Conservation (phyloP, 495 filamentous ascomycete species). For the Talaromyces borbonicus region DNA sequence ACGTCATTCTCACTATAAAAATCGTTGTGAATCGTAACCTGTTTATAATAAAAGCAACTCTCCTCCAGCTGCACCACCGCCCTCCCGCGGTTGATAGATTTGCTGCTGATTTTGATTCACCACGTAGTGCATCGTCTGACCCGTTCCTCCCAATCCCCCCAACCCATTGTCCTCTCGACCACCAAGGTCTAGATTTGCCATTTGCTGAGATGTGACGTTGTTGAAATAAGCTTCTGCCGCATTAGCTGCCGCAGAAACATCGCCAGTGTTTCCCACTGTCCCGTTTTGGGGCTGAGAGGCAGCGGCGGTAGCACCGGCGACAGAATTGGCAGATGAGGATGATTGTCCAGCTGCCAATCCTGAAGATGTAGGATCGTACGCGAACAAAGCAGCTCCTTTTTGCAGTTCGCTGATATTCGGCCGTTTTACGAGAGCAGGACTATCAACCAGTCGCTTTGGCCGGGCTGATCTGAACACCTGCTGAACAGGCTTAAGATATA, state of each 20-base stretch:
- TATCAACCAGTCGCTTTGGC: conserved; percentile 63
- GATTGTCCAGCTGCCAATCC: conserved; percentile 13
- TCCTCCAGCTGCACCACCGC: conserved; percentile 37
- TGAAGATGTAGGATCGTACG: conserved; percentile 19
- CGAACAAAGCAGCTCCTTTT: conserved; percentile 18
- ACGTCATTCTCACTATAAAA: not conserved
- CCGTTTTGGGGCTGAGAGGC: not conserved
- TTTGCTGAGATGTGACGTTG: conserved; percentile 57
- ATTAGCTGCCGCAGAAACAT: conserved; percentile 59
- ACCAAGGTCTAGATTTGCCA: conserved; percentile 56
- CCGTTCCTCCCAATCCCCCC: conserved; percentile 25
- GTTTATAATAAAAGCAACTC: conserved; percentile 37
- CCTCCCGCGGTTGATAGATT: conserved; percentile 41
- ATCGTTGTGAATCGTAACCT: conserved; percentile 1
- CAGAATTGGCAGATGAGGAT: conserved; percentile 14
- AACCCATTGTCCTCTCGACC: conserved; percentile 32
- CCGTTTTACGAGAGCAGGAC: conserved; percentile 73
- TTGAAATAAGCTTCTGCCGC: conserved; percentile 85
- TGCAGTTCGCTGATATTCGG: conserved; percentile 36
- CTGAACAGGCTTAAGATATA: conserved; percentile 95
- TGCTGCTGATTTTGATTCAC: conserved; percentile 46
- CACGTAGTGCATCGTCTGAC: conserved; percentile 37
- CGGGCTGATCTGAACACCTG: conserved; percentile 93
- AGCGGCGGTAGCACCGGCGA: conserved; percentile 7
- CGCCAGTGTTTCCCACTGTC: conserved; percentile 22